Conservation (phyloP, 139 green algal species). For the Chlamydomonas asymmetrica region DNA sequence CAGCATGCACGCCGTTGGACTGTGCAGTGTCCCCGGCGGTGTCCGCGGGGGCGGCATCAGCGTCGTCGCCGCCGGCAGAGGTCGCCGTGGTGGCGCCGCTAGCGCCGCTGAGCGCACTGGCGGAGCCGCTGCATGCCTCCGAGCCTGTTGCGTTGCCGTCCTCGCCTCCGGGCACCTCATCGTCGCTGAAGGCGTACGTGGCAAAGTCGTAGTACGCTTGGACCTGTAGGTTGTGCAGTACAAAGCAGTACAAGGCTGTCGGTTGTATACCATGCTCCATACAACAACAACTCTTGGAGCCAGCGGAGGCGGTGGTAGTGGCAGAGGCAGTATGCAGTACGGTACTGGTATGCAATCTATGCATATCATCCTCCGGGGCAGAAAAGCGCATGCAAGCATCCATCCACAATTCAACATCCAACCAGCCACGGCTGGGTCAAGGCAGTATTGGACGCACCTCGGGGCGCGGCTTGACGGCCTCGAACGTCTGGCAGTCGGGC, state of each 20-base stretch:
- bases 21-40: neutral
- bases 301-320: neutral
- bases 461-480: conserved; percentile 62
- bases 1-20: neutral
- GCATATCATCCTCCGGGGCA: neutral
- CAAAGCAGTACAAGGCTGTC: too few species aligned
- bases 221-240: too few species aligned
- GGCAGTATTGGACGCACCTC: too few species aligned
- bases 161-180: conserved; percentile 2
- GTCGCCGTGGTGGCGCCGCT: neutral
- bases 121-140: neutral
- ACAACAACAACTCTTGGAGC: neutral
- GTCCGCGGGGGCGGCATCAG: neutral
- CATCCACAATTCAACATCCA: too few species aligned
- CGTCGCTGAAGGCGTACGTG: conserved; percentile 27
- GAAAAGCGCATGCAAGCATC: neutral
- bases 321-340: neutral
- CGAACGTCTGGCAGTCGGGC: conserved; percentile 62
- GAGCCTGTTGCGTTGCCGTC: conserved; percentile 7
- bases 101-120: neutral
- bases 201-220: conserved; percentile 38
- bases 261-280: too few species aligned
- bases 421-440: too few species aligned
- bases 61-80: neutral
- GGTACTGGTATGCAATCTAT: neutral